Evolutionary conservation across 805 yeast genomes (phyloP), one percentile per base, ranked within the genome.

Genomic region (Suhomyces faveliae): DNA sequence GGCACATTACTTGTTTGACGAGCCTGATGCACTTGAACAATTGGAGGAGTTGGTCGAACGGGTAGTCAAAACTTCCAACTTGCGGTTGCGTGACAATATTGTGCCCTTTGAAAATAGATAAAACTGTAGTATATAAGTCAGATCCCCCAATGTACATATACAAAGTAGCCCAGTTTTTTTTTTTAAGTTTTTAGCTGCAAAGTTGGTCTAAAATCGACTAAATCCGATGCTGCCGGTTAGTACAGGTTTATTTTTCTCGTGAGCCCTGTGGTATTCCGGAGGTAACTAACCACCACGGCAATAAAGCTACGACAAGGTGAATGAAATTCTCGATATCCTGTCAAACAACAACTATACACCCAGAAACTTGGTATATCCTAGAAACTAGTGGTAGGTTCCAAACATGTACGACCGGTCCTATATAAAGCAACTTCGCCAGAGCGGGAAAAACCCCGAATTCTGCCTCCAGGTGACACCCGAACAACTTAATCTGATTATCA

Each of bases 1-100:
- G 12, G 60, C 64, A 0, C 50, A 52, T 17, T 57, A 61, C 42
- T 47, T 61, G 39, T 47, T 51, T 19, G 64, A 64, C 24, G 68
- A 63, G 35, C 50, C 47, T 2, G 52, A 49, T 13, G 51, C 52
- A 15, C 22, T 47, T 15, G 41, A 51, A 24, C 55, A 54, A 22
- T 52, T 64, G 21, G 62, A 60, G 40, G 46, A 46, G 12, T 41
- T 63, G 50, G 51, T 62, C 24, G 59, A 52, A 42, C 50, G 54
- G 43, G 53, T 61, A 25, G 42, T 52, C 11, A 41, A 40, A 22
- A 47, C 43, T 2, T 55, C 56, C 35, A 53, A 50, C 25, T 37
- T 52, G 37, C 42, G 47, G 27, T 23, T 50, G 5, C 40, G 47
- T 12, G 52, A 45, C 20, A 49, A 42, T 12, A 29, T 42, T 11